A percentile compares a stretch with the other conserved stretches of the same genome.
phyloP scores from a whole-genome alignment of 2,329 filamentous ascomycete genomes.

The Canariomyces notabilis region DNA sequence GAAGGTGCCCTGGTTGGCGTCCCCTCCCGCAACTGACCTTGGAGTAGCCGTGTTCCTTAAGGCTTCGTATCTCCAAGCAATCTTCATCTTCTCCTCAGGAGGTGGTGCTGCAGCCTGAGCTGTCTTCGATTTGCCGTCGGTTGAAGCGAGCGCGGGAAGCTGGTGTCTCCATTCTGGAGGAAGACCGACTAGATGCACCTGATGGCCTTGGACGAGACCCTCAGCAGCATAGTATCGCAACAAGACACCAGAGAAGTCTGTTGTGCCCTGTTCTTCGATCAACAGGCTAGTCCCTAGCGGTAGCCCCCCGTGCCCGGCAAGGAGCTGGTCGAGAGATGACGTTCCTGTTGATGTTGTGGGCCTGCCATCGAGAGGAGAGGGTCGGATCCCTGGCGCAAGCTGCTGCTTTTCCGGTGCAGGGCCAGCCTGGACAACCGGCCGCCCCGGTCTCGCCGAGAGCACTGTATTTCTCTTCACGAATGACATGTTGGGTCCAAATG shows the following conservation, averaged over 20 bases:
- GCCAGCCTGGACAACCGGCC: slow-evolving; percentile 25
- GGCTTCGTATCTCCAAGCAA: slow-evolving; percentile 94
- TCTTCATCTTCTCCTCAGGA: slow-evolving; percentile 82
- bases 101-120: slow-evolving; percentile 36
- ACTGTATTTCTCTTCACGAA: slow-evolving; percentile 55
- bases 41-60: slow-evolving; percentile 49
- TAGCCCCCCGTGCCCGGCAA: slow-evolving; percentile 82
- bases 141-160: slow-evolving; percentile 65
- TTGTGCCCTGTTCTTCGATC: slow-evolving; percentile 84
- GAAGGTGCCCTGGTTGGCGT: slow-evolving; percentile 41
- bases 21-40: slow-evolving; percentile 22
- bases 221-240: slow-evolving; percentile 89
- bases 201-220: slow-evolving; percentile 85
- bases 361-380: slow-evolving; percentile 83
- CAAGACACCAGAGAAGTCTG: slow-evolving; percentile 83
- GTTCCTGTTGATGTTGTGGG: slow-evolving; percentile 89
- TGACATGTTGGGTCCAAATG: slow-evolving; percentile 41
- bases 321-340: slow-evolving; percentile 72
- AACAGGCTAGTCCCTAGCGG: slow-evolving; percentile 75
- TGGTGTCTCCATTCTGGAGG: slow-evolving; percentile 77
- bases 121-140: slow-evolving; percentile 36
- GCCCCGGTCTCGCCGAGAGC: slow-evolving; percentile 36
- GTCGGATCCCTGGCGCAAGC: slow-evolving; percentile 55
- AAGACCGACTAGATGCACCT: slow-evolving; percentile 78
- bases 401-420: slow-evolving; percentile 30